Percentiles rank a stretch among this genome's conserved stretches.
These are phyloP conservation scores for Starmerella apis DNA, from an alignment of 805 yeast species.

Conservation along the genomic window DNA sequence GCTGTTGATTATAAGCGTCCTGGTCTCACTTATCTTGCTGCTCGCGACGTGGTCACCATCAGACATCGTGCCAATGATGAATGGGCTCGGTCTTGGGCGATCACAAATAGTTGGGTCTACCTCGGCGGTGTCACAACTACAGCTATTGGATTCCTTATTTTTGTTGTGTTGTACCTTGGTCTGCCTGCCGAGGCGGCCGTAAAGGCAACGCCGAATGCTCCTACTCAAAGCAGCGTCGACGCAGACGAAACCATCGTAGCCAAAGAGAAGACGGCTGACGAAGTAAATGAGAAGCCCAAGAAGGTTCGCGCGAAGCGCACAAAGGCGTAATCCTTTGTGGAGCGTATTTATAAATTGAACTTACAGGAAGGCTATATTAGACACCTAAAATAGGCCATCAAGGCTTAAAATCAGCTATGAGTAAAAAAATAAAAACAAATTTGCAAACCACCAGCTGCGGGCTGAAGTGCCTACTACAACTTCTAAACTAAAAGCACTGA, in stretches of 20 bases:
- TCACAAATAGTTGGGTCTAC: constrained; percentile 88
- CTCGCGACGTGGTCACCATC: constrained; percentile 62
- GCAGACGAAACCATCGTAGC: neutral
- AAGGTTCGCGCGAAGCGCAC: constrained; percentile 2
- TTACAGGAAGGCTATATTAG: no score
- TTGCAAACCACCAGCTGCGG: no score
- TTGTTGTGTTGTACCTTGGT: constrained; percentile 52
- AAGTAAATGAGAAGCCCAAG: constrained; percentile 2
- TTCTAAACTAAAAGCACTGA: no score
- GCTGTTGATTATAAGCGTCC: constrained; percentile 64
- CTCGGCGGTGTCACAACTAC: constrained; percentile 61
- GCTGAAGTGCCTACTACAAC: no score
- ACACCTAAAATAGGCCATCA: no score
- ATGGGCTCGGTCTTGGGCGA: constrained; percentile 84
- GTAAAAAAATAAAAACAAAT: no score
- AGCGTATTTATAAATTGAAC: neutral
- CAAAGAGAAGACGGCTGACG: neutral
- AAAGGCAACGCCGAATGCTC: neutral
- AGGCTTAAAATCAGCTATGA: no score
- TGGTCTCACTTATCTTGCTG: constrained; percentile 60
- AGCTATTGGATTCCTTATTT: constrained; percentile 62
- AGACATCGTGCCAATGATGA: constrained; percentile 95
- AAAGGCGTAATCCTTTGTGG: neutral
- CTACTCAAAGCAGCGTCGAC: neutral
- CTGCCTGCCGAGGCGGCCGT: neutral